Conservation (phyloP, 805 yeast species). For the Sungouiella blattae region DNA sequence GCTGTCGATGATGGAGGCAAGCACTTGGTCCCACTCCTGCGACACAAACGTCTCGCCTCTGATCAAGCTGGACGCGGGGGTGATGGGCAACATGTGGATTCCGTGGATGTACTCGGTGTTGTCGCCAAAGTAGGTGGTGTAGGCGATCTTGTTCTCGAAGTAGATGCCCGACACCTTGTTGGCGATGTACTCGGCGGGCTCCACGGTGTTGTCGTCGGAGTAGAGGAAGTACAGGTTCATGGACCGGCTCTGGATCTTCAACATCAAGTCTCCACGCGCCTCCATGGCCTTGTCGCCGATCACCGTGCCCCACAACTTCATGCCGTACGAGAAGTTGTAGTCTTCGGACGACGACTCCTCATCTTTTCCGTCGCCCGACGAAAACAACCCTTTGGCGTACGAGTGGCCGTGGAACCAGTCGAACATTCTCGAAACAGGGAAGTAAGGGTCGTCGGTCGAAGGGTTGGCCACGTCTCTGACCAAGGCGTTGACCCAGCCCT, state of each 20-base stretch:
- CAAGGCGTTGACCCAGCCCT: conserved; percentile 57
- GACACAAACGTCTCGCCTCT: conserved; percentile 45
- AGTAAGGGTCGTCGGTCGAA: conserved; percentile 44
- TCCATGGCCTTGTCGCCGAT: conserved; percentile 51
- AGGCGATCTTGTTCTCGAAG: conserved; percentile 70
- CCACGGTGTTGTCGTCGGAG: conserved; percentile 48
- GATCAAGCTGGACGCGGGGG: conserved; percentile 57
- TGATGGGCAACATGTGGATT: conserved; percentile 73
- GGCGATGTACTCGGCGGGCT: conserved; percentile 52
- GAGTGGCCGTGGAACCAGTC: conserved; percentile 75
- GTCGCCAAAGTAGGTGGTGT: conserved; percentile 68
- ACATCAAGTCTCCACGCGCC: conserved; percentile 54
- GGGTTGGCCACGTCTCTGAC: conserved; percentile 71
- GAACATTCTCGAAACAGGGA: conserved; percentile 63
- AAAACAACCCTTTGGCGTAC: conserved; percentile 69
- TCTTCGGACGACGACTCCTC: conserved; percentile 74
- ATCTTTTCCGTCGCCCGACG: conserved; percentile 64
- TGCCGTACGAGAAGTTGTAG: conserved; percentile 62
- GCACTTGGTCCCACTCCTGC: conserved; percentile 21
- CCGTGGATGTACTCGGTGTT: conserved; percentile 67
- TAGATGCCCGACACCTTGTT: conserved; percentile 73
- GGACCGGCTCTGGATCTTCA: conserved; percentile 52
- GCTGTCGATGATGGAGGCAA: conserved; percentile 29
- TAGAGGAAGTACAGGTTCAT: conserved; percentile 58
- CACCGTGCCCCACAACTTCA: conserved; percentile 66